Evolutionary conservation across 306 rosid genomes (phyloP).

Genomic region (Canavalia gladiata): DNA sequence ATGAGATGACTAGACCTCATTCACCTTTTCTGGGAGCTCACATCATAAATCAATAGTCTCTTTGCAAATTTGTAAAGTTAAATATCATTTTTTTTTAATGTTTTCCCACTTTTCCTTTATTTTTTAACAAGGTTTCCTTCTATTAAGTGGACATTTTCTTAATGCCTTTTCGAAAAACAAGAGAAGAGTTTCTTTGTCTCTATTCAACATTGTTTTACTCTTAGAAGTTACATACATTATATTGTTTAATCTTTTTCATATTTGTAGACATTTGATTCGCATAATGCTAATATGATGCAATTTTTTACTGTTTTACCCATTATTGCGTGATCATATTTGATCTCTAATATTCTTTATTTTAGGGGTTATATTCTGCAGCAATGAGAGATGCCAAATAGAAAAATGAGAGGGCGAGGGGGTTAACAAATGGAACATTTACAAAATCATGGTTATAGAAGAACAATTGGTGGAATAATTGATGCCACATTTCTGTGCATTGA

Average conservation of each 20-base stretch:
- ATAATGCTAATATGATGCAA: not conserved
- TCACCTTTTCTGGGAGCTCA: not conserved
- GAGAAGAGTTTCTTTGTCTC: not conserved
- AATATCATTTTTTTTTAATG: not conserved
- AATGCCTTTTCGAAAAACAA: constrained; percentile 6
- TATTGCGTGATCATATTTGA: no score
- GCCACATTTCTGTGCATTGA: constrained; percentile 12
- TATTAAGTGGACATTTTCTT: constrained; percentile 9
- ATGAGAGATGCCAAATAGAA: not conserved
- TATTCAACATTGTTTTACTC: not conserved
- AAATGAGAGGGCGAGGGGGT: not conserved
- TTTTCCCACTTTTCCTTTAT: not conserved
- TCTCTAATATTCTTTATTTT: no score
- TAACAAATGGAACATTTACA: not conserved
- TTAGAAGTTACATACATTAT: not conserved
- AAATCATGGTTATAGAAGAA: constrained; percentile 13
- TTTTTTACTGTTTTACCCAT: not conserved
- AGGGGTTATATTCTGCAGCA: no score
- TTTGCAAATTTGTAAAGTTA: not conserved
- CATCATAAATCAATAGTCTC: not conserved
- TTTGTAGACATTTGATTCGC: not conserved
- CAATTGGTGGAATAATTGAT: not conserved
- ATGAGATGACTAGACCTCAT: not conserved
- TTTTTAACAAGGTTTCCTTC: not conserved
- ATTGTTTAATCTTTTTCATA: not conserved